Percentiles rank a stretch among this genome's conserved stretches.
Conservation (phyloP, 2,329 filamentous ascomycete genomes). For the Trichophyton mentagrophytes region DNA sequence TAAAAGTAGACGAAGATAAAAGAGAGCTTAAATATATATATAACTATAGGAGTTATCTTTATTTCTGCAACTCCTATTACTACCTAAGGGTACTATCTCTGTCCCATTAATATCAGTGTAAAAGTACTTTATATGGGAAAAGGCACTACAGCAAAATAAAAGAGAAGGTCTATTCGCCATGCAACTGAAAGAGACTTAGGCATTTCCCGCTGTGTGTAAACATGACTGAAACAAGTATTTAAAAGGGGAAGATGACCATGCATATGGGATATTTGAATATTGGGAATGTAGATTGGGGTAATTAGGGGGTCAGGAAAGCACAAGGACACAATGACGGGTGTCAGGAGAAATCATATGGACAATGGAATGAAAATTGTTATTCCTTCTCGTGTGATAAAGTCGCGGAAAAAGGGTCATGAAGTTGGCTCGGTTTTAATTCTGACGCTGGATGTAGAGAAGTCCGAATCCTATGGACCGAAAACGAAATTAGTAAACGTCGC, state of each 20-base stretch:
- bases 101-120: neutral
- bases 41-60: neutral
- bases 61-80: neutral
- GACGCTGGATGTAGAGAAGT: constrained; percentile 26
- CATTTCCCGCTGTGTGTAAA: neutral
- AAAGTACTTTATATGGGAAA: neutral
- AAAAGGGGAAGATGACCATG: neutral
- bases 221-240: neutral
- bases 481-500: neutral
- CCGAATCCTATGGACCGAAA: constrained; percentile 17
- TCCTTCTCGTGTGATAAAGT: too few species aligned
- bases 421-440: constrained; percentile 30
- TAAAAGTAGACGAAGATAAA: neutral
- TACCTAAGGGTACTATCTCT: neutral
- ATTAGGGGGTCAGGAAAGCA: neutral
- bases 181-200: neutral
- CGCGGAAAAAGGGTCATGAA: constrained; percentile 13
- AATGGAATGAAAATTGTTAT: neutral
- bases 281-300: neutral
- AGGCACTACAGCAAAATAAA: neutral
- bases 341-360: neutral
- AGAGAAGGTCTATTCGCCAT: constrained; percentile 1
- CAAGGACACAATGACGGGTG: neutral
- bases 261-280: neutral
- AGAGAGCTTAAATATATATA: neutral